Base-by-base conservation (phyloP, 139 green algal species). In the Micractinium sp. region DNA sequence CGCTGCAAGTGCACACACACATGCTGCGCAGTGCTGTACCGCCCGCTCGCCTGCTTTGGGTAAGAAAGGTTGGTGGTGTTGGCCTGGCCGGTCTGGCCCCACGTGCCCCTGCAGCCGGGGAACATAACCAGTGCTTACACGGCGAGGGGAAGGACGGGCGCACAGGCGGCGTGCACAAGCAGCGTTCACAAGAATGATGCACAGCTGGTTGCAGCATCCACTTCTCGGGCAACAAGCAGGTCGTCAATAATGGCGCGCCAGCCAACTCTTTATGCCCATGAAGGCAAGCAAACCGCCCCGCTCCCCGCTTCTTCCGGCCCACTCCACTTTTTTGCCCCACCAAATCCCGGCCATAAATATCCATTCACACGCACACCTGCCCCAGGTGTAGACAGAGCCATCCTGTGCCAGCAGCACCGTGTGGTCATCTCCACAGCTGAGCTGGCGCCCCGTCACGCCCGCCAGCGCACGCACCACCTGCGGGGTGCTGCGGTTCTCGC, bases 41-140 rank as follows among this genome's bases (percentile, higher is more conserved):
- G 47, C 14, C 39, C 39, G 15, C 53, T 53, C 12, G 61, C 73
- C 22, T 41, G 63, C 38, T 82, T 60, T 13, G 95, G 95, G 9
- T 88, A 41, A 82, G 82, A 92, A 3, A 91, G 85, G 75, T 94
- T 92, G 80, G 95, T 93, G 0, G 53, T 91, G 53, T 81, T 91
- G 18, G 93, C 93, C 22, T 94, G 90, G 0, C 96, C 96, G 7
- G 93, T 95, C 85, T 96, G 94, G 0, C 96, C 96, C 85, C 91
- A 97, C 12, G 76, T 90, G 69, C 94, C 93, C 1, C 85, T 78
- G 18, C 96, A 82, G 31, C 35, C 41, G 5, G 9, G 33, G 67
- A 33, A 29, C 12, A n/a, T 18, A 12, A 29, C 33, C 25, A 1
- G 22, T 31, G 31, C 22, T n/a, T n/a, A n/a, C n/a, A n/a, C 67